Evolutionary conservation across 228 moss, liverwort and hornwort genomes (phyloP), one percentile per base, ranked within the genome.

Genomic region (Sphagnum fallax): DNA sequence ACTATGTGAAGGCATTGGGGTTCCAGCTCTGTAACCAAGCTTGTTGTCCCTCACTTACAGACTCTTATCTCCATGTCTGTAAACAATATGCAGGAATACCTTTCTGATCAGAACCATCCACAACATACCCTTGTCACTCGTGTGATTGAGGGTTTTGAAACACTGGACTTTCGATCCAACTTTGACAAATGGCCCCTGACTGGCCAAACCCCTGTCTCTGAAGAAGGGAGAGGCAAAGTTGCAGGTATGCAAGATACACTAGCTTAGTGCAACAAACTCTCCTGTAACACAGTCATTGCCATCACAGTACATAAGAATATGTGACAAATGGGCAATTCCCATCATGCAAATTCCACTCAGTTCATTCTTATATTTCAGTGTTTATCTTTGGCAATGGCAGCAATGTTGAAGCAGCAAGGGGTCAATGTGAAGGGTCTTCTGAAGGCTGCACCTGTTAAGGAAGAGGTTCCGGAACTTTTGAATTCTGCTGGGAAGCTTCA

Each of bases 161-260:
- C 88, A 51, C 75, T 91, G 65, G 86, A 87, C 57, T 91, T 97
- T 69, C 89, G 89, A 70, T 82, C 91, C 53, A 76, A 84, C 62
- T 97, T 97, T 82, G 87, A 93, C 49, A 87, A 88, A 76, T 97
- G 97, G 97, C 85, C 97, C 69, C 71, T 81, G 5, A 82, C 67
- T 77, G 84, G 81, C 69, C 83, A 88, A 70, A 83, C 84, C 52
- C 79, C 93, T 72, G 82, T 93, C 10, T 88, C 97, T 59, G 93
- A 93, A 79, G 97, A 97, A 65, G 97, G 97, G 67, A 93, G 97
- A 71, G 93, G 97, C 82, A 97, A 91, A 79, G 93, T 97, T 87
- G 93, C 97, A 79, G 96, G 96, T 92, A 80, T 65, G 52, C 62
- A 67, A 62, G 59, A 15, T 5, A 58, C 4, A 16, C n/a, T 70